Evolutionary conservation across 75 land plant genomes (phyloP), one percentile per base, ranked within the genome.

Genomic region (Adiantum capillusveneris): DNA sequence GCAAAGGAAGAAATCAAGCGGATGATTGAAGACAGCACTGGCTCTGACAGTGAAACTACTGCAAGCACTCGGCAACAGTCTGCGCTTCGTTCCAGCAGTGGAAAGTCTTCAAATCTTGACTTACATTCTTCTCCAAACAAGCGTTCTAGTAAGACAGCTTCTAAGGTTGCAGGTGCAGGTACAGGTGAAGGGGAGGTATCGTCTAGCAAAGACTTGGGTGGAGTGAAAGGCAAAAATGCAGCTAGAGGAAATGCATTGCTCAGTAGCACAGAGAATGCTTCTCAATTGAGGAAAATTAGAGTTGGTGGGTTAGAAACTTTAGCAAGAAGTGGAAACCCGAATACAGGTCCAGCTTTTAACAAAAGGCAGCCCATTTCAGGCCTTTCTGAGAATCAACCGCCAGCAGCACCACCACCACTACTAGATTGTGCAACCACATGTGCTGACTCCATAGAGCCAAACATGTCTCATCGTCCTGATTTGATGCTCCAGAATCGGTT

Each of bases 401-500:
- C 25, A 39, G 11, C 62, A 65, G 64, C 71, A 44, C 51, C 71
- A n/a, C n/a, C n/a, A n/a, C 37, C 37, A 5, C 9, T 34, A 34
- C 3, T 34, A 9, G 37, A 34, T 34, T 34, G 37, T 34, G 7
- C 37, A 5, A 67, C 25, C 73, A 46, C 65, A 68, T 70, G 12
- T 29, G 25, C 34, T 66, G 63, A 67, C 57, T 50, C 58, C 13
- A 51, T 5, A 69, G 66, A 26, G 25, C 51, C 25, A 50, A 48
- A 66, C n/a, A 17, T 60, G 9, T 62, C 52, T 31, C 42, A 64
- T 49, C 65, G 81, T 22, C 34, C 84, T 25, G 29, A 60, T 30
- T 70, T 88, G 21, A 73, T 79, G 80, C 55, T 82, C 64, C 79
- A 76, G 28, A 67, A 60, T 19, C 76, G 89, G 61, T 88, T 92